Evolutionary conservation across 768 basidiomycete species (phyloP).

Genomic region (Pleurotus tuoliensis): DNA sequence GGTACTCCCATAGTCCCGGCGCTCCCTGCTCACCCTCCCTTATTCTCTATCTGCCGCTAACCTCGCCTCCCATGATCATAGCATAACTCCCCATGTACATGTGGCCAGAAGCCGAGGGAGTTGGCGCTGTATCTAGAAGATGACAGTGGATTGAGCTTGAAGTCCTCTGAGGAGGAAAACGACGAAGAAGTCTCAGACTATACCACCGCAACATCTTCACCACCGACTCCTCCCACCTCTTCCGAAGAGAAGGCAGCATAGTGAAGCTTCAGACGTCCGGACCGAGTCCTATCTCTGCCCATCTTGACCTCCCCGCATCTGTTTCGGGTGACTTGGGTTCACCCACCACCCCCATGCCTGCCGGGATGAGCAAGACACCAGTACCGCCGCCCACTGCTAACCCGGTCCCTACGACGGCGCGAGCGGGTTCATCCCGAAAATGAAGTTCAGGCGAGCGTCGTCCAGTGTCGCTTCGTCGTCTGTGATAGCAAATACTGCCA

Average conservation of each 20-base stretch:
- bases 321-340: background rate
- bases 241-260: background rate
- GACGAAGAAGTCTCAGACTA: constrained; percentile 25
- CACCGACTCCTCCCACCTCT: background rate
- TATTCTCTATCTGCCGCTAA: no score
- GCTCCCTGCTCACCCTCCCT: no score
- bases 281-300: no score
- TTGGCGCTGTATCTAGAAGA: constrained; percentile 63
- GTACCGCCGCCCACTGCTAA: no score
- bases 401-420: background rate
- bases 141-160: constrained; percentile 68
- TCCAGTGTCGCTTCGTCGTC: background rate
- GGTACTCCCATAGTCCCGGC: no score
- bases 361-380: no score
- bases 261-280: background rate
- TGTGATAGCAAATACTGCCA: background rate
- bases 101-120: no score
- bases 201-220: constrained; percentile 15
- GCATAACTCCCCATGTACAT: no score
- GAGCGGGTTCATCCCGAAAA: constrained; percentile 7
- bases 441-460: constrained; percentile 4
- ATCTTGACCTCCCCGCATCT: constrained; percentile 2
- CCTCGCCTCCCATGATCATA: no score
- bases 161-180: constrained; percentile 28
- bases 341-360: constrained; percentile 1